Percentiles rank a stretch among this genome's conserved stretches.
Evolutionary conservation across 148 eudicot genomes (phyloP).

Genomic region (Arctostaphylos glauca): DNA sequence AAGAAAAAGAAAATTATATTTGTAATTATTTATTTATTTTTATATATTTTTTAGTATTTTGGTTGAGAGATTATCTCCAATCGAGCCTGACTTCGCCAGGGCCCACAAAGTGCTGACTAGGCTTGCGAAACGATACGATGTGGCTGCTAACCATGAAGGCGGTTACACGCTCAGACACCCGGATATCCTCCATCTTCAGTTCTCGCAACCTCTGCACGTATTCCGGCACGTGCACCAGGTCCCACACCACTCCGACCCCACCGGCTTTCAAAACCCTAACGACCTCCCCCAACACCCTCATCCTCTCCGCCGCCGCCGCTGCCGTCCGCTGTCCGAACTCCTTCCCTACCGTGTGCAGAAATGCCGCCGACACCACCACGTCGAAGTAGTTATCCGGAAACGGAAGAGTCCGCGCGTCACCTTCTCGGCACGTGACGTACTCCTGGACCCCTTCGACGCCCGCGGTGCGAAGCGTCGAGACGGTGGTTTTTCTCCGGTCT

Average conservation of each 20-base stretch:
- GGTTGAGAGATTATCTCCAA: slow-evolving; percentile 48
- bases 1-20: background rate
- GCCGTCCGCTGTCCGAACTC: slow-evolving; percentile 69
- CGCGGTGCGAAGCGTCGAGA: slow-evolving; percentile 63
- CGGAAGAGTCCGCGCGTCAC: slow-evolving; percentile 74
- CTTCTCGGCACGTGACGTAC: slow-evolving; percentile 87
- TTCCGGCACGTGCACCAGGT: slow-evolving; percentile 79
- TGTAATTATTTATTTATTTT: background rate
- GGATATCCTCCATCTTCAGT: slow-evolving; percentile 72
- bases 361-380: slow-evolving; percentile 78
- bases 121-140: slow-evolving; percentile 78
- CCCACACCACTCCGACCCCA: slow-evolving; percentile 92
- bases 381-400: slow-evolving; percentile 80
- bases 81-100: slow-evolving; percentile 68
- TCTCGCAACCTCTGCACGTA: slow-evolving; percentile 73
- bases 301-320: slow-evolving; percentile 75
- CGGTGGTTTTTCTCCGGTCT: slow-evolving; percentile 38
- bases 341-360: slow-evolving; percentile 66
- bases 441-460: slow-evolving; percentile 81
- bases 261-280: slow-evolving; percentile 79
- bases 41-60: background rate
- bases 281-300: slow-evolving; percentile 70
- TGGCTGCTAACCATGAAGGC: slow-evolving; percentile 85
- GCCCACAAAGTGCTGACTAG: slow-evolving; percentile 49
- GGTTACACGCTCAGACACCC: slow-evolving; percentile 81